phyloP scores from a whole-genome alignment of 2,329 filamentous ascomycete genomes.

The Paecilomyces variotii region DNA sequence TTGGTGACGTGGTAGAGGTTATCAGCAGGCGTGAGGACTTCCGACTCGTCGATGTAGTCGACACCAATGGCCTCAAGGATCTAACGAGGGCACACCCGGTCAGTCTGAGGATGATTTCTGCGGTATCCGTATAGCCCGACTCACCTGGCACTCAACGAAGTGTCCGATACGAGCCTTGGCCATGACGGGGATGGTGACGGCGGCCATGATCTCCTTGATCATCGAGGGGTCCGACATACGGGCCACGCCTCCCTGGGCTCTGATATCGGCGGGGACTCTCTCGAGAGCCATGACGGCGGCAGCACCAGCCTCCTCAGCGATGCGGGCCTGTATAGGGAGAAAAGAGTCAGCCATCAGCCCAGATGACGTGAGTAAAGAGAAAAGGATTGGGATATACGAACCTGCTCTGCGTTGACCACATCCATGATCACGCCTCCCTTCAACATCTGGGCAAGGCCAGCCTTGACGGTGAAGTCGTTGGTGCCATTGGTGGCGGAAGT shows the following conservation, averaged over 20 bases:
- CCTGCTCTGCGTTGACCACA: conserved; percentile 82
- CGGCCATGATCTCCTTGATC: conserved; percentile 90
- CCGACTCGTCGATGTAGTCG: conserved; percentile 97
- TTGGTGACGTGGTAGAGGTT: conserved; percentile 89
- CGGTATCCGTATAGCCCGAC: conserved; percentile 6
- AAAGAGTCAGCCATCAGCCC: conserved; percentile 4
- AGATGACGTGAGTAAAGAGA: conserved; percentile 1
- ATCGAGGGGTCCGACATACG: conserved; percentile 93
- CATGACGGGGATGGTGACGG: conserved; percentile 98
- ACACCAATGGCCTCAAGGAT: conserved; percentile 92
- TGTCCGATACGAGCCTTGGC: conserved; percentile 97
- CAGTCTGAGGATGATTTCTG: not conserved
- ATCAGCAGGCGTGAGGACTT: conserved; percentile 94
- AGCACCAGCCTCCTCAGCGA: conserved; percentile 94
- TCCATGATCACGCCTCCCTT: conserved; percentile 99
- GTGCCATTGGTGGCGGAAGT: conserved; percentile 25
- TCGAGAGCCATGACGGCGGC: conserved; percentile 98
- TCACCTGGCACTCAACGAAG: conserved; percentile 86
- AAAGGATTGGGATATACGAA: conserved; percentile 19
- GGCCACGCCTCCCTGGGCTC: conserved; percentile 82
- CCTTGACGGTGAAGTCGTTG: conserved; percentile 78
- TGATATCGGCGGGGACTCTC: conserved; percentile 93
- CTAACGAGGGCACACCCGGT: conserved; percentile 32
- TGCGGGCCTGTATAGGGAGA: conserved; percentile 59
- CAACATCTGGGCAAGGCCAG: conserved; percentile 92